Evolutionary conservation across 345 rosid genomes (phyloP).

Genomic region (Bruguiera gymnorhiza): DNA sequence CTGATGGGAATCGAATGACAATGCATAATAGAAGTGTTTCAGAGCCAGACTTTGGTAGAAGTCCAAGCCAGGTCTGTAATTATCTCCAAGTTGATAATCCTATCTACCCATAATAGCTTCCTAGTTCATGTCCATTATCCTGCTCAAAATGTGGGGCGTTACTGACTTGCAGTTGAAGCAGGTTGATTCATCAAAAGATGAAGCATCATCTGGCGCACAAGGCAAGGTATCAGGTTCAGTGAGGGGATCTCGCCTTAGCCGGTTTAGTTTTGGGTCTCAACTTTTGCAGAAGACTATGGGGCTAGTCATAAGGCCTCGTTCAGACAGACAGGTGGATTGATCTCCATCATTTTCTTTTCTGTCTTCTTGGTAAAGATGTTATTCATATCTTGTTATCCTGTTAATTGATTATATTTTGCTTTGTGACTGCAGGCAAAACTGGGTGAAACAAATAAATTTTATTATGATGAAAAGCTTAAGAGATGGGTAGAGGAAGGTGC

Average conservation of each 20-base stretch:
- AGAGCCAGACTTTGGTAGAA: constrained; percentile 77
- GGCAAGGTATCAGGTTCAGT: constrained; percentile 49
- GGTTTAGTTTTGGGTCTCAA: constrained; percentile 77
- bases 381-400: background rate
- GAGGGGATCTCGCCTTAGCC: constrained; percentile 67
- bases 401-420: constrained; percentile 20
- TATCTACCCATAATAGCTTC: constrained; percentile 3
- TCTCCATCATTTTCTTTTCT: constrained; percentile 6
- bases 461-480: constrained; percentile 88
- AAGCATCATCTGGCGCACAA: constrained; percentile 45
- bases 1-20: constrained; percentile 57
- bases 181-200: constrained; percentile 59
- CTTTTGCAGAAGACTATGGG: constrained; percentile 84
- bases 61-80: constrained; percentile 61
- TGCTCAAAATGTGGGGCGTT: constrained; percentile 10
- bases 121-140: constrained; percentile 6
- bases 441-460: constrained; percentile 85
- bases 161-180: constrained; percentile 28
- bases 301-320: constrained; percentile 66
- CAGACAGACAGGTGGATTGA: constrained; percentile 64
- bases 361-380: constrained; percentile 1
- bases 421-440: constrained; percentile 70
- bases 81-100: constrained; percentile 6
- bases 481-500: constrained; percentile 99
- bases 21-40: constrained; percentile 73